Evolutionary conservation across 495 filamentous ascomycete species (phyloP).

Genomic region (Massariosphaeria phaeospora): DNA sequence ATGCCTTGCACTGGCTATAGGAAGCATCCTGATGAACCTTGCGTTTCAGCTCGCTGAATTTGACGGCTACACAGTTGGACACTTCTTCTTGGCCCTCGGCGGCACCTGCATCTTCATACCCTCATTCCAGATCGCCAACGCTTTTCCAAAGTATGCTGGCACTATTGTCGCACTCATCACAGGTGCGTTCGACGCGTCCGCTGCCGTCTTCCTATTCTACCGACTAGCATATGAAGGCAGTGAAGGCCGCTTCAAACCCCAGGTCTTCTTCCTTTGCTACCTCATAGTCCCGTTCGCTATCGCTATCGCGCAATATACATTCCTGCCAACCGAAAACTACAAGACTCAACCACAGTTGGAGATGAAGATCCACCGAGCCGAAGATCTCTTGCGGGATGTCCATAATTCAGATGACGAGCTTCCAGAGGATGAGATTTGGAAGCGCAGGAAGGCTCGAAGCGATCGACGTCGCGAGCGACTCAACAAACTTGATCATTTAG

Average conservation of each 20-base stretch:
- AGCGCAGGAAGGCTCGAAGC: conserved; percentile 49
- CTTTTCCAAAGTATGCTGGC: conserved; percentile 75
- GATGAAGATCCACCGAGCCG: conserved; percentile 58
- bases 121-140: conserved; percentile 84
- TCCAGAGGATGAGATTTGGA: conserved; percentile 25
- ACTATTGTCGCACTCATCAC: conserved; percentile 81
- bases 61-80: conserved; percentile 73
- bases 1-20: conserved; percentile 59
- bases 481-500: conserved; percentile 64
- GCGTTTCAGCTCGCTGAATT: conserved; percentile 55
- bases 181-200: conserved; percentile 83
- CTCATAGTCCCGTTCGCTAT: conserved; percentile 70
- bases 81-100: conserved; percentile 74
- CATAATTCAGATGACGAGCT: conserved; percentile 45
- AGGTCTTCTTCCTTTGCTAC: conserved; percentile 70
- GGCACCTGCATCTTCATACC: conserved; percentile 85
- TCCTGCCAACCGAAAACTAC: conserved; percentile 77
- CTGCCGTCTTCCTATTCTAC: conserved; percentile 79
- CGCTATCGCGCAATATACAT: conserved; percentile 57
- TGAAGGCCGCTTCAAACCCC: conserved; percentile 55
- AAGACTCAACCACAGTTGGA: conserved; percentile 79
- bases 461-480: conserved; percentile 60
- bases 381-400: conserved; percentile 37
- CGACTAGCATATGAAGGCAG: conserved; percentile 64
- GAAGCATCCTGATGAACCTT: conserved; percentile 66